These are phyloP conservation scores for rapeseed (Brassica napus) DNA, from an alignment of 345 rosid genomes.

Conservation along the genomic window Da-Ae NC_063438.1:1991501-1992000, in stretches of 20 bases:
- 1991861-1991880: neutral
- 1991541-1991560: neutral
- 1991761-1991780: conserved; percentile 11
- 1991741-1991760: neutral
- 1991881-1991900: neutral
- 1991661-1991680: conserved; percentile 43
- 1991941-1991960: conserved; percentile 35
- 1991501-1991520: neutral
- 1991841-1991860: conserved; percentile 80
- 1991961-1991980: conserved; percentile 46
- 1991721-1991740: neutral
- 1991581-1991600: neutral
- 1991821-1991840: conserved; percentile 49
- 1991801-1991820: conserved; percentile 41
- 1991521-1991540: neutral
- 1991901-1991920: neutral
- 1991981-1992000: conserved; percentile 47
- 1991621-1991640: conserved; percentile 43
- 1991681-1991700: conserved; percentile 72
- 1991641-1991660: conserved; percentile 32
- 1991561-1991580: neutral
- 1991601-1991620: neutral
- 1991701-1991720: neutral
- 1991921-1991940: neutral
- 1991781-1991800: conserved; percentile 54